Conservation (phyloP, 257 asterid genomes). For the Scutellaria barbata region DNA sequence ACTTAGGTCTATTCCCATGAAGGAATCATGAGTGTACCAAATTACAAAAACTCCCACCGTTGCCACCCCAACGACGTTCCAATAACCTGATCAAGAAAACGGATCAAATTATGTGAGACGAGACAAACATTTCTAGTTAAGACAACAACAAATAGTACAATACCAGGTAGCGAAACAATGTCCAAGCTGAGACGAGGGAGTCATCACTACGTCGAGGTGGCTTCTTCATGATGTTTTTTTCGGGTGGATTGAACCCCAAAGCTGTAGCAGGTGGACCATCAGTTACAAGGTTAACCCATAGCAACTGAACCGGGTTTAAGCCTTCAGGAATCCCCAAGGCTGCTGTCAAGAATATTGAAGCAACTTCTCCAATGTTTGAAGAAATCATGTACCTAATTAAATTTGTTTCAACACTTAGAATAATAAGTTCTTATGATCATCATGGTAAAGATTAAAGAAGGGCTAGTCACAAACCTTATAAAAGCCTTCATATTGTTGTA, state of each 20-base stretch:
- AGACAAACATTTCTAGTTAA: background rate
- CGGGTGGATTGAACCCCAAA: constrained; percentile 91
- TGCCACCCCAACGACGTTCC: constrained; percentile 85
- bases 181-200: constrained; percentile 79
- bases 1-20: constrained; percentile 66
- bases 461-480: constrained; percentile 58
- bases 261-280: constrained; percentile 99
- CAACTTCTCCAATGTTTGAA: constrained; percentile 87
- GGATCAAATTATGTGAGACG: background rate
- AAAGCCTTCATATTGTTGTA: constrained; percentile 96
- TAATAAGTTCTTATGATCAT: background rate
- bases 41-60: constrained; percentile 84
- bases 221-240: constrained; percentile 83
- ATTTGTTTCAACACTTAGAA: background rate
- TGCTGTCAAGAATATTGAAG: constrained; percentile 84
- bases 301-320: constrained; percentile 86
- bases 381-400: constrained; percentile 84
- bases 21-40: constrained; percentile 88
- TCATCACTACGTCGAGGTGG: constrained; percentile 82
- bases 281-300: constrained; percentile 92
- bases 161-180: constrained; percentile 72
- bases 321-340: constrained; percentile 90
- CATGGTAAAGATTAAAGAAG: background rate
- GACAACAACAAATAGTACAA: background rate
- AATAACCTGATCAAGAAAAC: constrained; percentile 58